Evolutionary conservation across 164 flowering plant species (phyloP).

Genomic region (Cinnamomum micranthum): DNA sequence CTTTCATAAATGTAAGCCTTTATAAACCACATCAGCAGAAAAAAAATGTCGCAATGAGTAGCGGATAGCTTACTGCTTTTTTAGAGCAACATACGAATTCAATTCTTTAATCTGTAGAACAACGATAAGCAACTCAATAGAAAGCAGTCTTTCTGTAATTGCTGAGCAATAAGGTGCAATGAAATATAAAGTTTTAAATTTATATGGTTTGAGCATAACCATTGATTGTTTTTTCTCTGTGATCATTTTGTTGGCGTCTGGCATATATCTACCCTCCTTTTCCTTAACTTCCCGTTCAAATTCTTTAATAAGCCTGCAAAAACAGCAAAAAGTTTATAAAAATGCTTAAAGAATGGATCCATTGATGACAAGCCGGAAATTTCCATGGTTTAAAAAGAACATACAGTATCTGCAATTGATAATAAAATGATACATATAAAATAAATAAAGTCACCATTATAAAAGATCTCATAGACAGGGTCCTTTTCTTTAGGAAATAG

Average conservation of each 20-base stretch:
- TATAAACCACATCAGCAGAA: too few relatives aligned
- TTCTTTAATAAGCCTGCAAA: conserved; percentile 75
- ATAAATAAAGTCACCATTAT: too few relatives aligned
- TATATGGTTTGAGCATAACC: conserved; percentile 29
- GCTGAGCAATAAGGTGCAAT: not conserved
- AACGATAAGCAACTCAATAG: not conserved
- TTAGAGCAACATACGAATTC: conserved; percentile 85
- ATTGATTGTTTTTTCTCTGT: conserved; percentile 77
- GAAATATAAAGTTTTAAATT: not conserved
- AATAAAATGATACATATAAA: too few relatives aligned
- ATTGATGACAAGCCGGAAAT: too few relatives aligned
- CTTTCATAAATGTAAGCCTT: too few relatives aligned
- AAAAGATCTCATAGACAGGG: too few relatives aligned
- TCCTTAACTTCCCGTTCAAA: conserved; percentile 76
- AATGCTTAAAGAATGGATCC: too few relatives aligned
- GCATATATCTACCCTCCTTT: conserved; percentile 42
- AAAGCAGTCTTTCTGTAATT: not conserved
- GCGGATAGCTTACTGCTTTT: conserved; percentile 64
- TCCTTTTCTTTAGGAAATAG: too few relatives aligned
- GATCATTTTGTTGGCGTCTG: conserved; percentile 53
- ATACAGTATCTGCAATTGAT: too few relatives aligned
- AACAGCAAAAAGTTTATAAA: too few relatives aligned
- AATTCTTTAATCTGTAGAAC: conserved; percentile 78
- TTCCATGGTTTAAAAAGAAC: too few relatives aligned
- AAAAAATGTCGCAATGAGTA: too few relatives aligned